Conservation (phyloP, 345 rosid genomes). For the Zanthoxylum bungeanum region DNA sequence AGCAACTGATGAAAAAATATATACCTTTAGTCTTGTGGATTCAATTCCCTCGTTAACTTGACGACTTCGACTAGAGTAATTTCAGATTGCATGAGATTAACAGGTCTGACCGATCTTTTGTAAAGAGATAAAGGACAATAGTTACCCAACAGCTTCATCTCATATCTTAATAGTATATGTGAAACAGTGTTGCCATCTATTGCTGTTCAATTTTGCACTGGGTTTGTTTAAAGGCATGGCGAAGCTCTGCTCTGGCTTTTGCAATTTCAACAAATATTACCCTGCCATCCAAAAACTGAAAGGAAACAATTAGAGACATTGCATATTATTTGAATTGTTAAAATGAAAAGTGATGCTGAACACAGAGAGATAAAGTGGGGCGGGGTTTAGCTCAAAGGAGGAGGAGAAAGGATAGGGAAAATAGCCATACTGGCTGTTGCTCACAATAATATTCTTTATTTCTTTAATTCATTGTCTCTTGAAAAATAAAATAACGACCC, state of each 20-base stretch:
- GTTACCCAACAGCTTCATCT: background rate
- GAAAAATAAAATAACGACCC: too few relatives aligned
- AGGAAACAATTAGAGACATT: conserved; percentile 1
- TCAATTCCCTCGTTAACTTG: background rate
- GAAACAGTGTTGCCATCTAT: background rate
- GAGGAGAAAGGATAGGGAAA: too few relatives aligned
- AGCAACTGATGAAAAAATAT: background rate
- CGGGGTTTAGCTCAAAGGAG: too few relatives aligned
- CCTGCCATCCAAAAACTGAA: conserved; percentile 78
- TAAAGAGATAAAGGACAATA: background rate
- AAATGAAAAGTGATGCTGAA: too few relatives aligned
- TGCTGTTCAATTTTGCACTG: conserved; percentile 15
- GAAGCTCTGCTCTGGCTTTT: conserved; percentile 54
- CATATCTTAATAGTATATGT: background rate
- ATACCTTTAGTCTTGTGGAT: background rate
- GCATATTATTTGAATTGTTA: background rate
- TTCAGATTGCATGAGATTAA: background rate
- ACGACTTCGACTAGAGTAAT: background rate
- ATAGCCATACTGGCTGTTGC: too few relatives aligned
- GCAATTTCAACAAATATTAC: conserved; percentile 80
- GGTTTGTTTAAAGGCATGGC: conserved; percentile 32
- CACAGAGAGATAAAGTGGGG: too few relatives aligned
- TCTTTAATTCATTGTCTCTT: too few relatives aligned
- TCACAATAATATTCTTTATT: too few relatives aligned
- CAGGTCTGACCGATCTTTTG: background rate